Evolutionary conservation across 345 rosid genomes (phyloP).

Genomic region (Kernera saxatilis): DNA sequence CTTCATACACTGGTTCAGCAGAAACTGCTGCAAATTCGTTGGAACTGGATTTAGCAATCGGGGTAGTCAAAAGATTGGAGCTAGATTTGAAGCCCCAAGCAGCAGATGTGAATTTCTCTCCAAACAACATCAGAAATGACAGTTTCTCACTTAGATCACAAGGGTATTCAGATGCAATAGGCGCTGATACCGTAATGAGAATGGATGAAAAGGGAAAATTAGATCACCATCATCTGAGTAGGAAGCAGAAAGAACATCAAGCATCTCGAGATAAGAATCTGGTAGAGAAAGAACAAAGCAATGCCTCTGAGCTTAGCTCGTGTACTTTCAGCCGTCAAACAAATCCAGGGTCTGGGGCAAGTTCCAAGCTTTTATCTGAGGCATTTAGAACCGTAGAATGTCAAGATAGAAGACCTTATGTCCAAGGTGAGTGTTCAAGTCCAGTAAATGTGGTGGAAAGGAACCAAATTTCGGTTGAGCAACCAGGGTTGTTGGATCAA

Average conservation of each 20-base stretch:
- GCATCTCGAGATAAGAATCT: slow-evolving; percentile 19
- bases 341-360: slow-evolving; percentile 23
- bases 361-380: slow-evolving; percentile 24
- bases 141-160: slow-evolving; percentile 23
- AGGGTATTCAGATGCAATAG: slow-evolving; percentile 23
- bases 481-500: slow-evolving; percentile 33
- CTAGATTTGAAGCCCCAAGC: slow-evolving; percentile 19
- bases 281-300: slow-evolving; percentile 17
- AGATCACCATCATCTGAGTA: slow-evolving; percentile 24
- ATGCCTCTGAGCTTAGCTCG: slow-evolving; percentile 26
- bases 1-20: slow-evolving; percentile 17
- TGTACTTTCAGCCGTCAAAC: slow-evolving; percentile 33
- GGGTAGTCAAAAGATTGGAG: slow-evolving; percentile 22
- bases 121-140: slow-evolving; percentile 29
- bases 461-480: slow-evolving; percentile 29
- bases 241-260: slow-evolving; percentile 28
- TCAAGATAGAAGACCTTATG: slow-evolving; percentile 6
- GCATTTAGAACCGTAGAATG: slow-evolving; percentile 11
- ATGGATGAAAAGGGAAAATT: slow-evolving; percentile 13
- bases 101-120: slow-evolving; percentile 23
- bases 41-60: slow-evolving; percentile 24
- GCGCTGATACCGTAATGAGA: slow-evolving; percentile 20
- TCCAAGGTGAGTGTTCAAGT: slow-evolving; percentile 23
- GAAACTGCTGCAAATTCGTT: slow-evolving; percentile 32
- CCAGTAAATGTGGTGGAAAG: slow-evolving; percentile 5